Percentiles rank a stretch among this genome's conserved stretches.
These are phyloP conservation scores for Pichia sp. DNA, from an alignment of 1,139 yeast species.

Conservation along the genomic window DNA sequence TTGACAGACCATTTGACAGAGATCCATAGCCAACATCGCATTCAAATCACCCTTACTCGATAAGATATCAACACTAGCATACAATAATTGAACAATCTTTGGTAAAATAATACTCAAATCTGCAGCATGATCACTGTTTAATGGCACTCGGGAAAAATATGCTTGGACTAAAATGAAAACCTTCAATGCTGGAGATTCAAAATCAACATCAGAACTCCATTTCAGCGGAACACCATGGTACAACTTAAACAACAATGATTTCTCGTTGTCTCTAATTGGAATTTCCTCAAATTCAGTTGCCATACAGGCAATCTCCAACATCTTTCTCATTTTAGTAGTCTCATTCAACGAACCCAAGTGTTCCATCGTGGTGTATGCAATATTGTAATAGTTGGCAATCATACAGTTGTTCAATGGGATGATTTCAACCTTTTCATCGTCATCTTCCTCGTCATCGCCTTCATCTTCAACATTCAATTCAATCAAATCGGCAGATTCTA, in stretches of 20 bases:
- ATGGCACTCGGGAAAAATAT: slow-evolving; percentile 63
- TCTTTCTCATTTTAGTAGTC: slow-evolving; percentile 56
- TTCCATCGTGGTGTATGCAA: slow-evolving; percentile 66
- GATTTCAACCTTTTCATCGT: slow-evolving; percentile 45
- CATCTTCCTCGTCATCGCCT: slow-evolving; percentile 21
- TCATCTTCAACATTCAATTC: slow-evolving; percentile 48
- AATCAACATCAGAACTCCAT: slow-evolving; percentile 37
- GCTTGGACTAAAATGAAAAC: slow-evolving; percentile 79
- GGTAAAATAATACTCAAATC: slow-evolving; percentile 57
- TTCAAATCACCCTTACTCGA: slow-evolving; percentile 80
- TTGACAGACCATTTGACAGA: slow-evolving; percentile 87
- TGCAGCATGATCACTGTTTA: slow-evolving; percentile 57
- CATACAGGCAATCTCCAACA: slow-evolving; percentile 64
- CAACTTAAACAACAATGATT: slow-evolving; percentile 44
- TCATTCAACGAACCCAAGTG: slow-evolving; percentile 51
- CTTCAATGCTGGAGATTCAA: slow-evolving; percentile 61
- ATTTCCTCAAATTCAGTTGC: slow-evolving; percentile 69
- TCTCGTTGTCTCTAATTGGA: slow-evolving; percentile 63
- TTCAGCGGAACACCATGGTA: slow-evolving; percentile 66
- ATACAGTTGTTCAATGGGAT: slow-evolving; percentile 66
- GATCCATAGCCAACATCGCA: slow-evolving; percentile 82
- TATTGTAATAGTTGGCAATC: slow-evolving; percentile 71
- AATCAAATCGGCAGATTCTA: slow-evolving; percentile 59
- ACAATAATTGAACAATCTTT: slow-evolving; percentile 49
- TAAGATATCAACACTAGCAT: slow-evolving; percentile 71